Base-by-base conservation (phyloP, 257 asterid genomes). In the Ehretia macrophylla region DNA sequence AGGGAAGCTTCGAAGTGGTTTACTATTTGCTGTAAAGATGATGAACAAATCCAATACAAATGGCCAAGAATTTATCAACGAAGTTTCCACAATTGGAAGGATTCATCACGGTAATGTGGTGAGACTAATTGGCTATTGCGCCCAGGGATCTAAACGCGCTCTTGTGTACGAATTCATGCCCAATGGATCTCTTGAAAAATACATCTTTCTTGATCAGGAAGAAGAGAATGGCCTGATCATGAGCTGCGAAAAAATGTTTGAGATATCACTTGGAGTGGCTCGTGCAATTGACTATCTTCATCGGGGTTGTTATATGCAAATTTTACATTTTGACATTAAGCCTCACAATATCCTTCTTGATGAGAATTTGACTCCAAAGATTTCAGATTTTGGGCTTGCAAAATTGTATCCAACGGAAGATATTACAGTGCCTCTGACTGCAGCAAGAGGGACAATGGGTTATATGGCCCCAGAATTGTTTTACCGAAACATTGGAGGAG, bases 1-100 rank as follows among this genome's bases (percentile, higher is more conserved):
- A 70, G 92, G 88, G 66, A 75, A 73, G 5, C 83, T 84, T 13
- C 70, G 74, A 0, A 79, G 86, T 59, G 85, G 86, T 8, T 78
- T 79, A 50, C n/a, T 44, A 18, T 40, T 59, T 46, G 80, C 86
- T 13, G 74, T 81, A 19, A 75, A 79, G 66, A 75, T 75, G 77
- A 27, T 27, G 35, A 27, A 27, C 5, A 66, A 52, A 22, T 74
- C 75, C 19, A 56, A 66, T 32, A 63, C 66, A 0, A 66, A 68
- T 40, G 81, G 68, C 65, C 51, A 60, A 66, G 85, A 83, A 55
- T 80, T 78, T 65, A 68, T 79, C 42, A 65, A 50, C 52, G 67
- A 72, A 32, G 78, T 77, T 32, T 68, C 82, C 16, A 64, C 46
- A 32, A 67, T 78, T 44, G 82, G 81, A 57, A 73, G 73, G 58